A percentile compares a stretch with the other conserved stretches of the same genome.
These are phyloP conservation scores for Didymosphaeria variabile DNA, from an alignment of 2,329 filamentous ascomycete genomes.

Conservation along the genomic window DNA sequence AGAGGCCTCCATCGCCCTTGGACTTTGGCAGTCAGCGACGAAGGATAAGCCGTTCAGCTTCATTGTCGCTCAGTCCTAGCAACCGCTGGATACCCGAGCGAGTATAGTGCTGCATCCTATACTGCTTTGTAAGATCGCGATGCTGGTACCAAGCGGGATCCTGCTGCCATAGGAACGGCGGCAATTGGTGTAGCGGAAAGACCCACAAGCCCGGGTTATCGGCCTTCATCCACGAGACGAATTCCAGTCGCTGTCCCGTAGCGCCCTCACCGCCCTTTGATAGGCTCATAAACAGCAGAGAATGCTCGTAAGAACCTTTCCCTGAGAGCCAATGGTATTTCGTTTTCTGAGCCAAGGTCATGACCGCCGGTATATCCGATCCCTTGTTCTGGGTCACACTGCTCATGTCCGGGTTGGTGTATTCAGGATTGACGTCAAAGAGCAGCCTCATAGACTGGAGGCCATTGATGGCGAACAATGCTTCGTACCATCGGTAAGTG, in stretches of 20 bases:
- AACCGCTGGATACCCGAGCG: neutral
- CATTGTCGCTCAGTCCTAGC: neutral
- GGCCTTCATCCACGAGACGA: neutral
- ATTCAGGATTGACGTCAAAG: neutral
- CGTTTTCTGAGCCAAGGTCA: neutral
- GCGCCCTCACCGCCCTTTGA: neutral
- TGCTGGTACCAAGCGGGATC: neutral
- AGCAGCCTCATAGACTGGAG: conserved; percentile 1
- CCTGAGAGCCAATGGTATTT: neutral
- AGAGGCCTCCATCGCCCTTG: no score
- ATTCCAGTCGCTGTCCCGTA: neutral
- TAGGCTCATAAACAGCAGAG: neutral
- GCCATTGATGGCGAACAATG: neutral
- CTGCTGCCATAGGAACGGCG: neutral
- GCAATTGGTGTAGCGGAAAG: neutral
- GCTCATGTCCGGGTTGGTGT: neutral
- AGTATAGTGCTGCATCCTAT: neutral
- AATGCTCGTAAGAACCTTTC: neutral
- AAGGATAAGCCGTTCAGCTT: neutral
- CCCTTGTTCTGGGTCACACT: neutral
- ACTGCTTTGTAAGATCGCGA: neutral
- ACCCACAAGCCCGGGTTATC: neutral
- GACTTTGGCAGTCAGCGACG: neutral
- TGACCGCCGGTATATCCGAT: neutral
- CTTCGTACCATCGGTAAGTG: neutral